phyloP scores from a whole-genome alignment of 2,329 filamentous ascomycete genomes.

The Xylaria hypoxylon region DNA sequence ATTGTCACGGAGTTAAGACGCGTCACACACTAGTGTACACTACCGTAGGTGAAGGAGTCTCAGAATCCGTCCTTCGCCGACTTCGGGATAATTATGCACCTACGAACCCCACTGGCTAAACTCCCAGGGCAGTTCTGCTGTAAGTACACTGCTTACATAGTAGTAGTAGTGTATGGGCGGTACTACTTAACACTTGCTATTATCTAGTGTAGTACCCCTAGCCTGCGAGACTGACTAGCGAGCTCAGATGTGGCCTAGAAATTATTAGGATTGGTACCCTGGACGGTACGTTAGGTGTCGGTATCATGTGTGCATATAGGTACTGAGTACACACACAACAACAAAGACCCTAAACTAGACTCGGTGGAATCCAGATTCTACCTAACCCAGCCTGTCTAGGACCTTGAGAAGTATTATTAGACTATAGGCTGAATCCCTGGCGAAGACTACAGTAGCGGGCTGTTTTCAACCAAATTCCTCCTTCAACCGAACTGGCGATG shows the following conservation, averaged over 20 bases:
- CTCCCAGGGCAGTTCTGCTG: background rate
- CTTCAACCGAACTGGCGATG: slow-evolving; percentile 9
- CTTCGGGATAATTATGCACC: slow-evolving; percentile 28
- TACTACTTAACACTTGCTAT: too few species aligned
- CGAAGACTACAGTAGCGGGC: background rate
- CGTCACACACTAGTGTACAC: slow-evolving; percentile 19
- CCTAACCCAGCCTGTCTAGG: slow-evolving; percentile 10
- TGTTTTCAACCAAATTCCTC: background rate
- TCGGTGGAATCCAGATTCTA: slow-evolving; percentile 21
- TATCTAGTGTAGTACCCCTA: too few species aligned
- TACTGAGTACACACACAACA: too few species aligned
- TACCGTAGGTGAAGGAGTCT: slow-evolving; percentile 5
- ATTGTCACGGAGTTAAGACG: slow-evolving; percentile 5
- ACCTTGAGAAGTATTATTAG: slow-evolving; percentile 14
- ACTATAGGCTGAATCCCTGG: slow-evolving; percentile 30
- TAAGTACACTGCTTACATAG: background rate
- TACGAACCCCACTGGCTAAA: slow-evolving; percentile 15
- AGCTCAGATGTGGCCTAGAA: background rate
- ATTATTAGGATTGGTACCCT: slow-evolving; percentile 20
- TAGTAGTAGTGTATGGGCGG: too few species aligned
- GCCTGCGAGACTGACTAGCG: too few species aligned
- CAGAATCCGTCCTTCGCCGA: slow-evolving; percentile 26
- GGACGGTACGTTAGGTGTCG: background rate
- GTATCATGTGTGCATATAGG: slow-evolving; percentile 2
- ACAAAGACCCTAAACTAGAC: background rate